Conservation (phyloP, 495 filamentous ascomycete species). For the Podospora pseudopauciseta region DNA sequence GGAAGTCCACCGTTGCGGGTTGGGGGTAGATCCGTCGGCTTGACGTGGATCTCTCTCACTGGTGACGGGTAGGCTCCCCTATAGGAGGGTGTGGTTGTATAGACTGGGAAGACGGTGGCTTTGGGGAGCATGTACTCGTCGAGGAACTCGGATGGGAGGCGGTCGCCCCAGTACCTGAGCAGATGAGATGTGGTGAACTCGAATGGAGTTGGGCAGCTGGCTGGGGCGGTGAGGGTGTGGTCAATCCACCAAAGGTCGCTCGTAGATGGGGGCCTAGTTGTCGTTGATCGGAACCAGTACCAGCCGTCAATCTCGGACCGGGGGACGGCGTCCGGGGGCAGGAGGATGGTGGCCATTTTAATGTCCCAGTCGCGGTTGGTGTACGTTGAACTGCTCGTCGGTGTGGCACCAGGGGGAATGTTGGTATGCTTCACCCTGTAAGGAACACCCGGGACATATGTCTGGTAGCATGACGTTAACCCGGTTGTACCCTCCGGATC, state of each 20-base stretch:
- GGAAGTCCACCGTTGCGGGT: background rate
- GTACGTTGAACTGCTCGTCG: background rate
- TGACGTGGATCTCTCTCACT: background rate
- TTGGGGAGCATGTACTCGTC: slow-evolving; percentile 32
- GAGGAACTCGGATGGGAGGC: slow-evolving; percentile 32
- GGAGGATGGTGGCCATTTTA: slow-evolving; percentile 37
- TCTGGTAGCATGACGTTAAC: background rate
- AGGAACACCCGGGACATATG: background rate
- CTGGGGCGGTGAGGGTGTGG: slow-evolving; percentile 35
- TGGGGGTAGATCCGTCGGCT: background rate
- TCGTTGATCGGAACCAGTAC: slow-evolving; percentile 26
- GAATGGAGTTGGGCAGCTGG: slow-evolving; percentile 36
- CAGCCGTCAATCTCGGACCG: slow-evolving; percentile 9
- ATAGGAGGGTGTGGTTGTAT: slow-evolving; percentile 13
- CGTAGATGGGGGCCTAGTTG: background rate
- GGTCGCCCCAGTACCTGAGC: slow-evolving; percentile 15
- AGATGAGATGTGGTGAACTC: slow-evolving; percentile 31
- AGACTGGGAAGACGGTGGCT: slow-evolving; percentile 27
- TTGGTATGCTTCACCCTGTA: background rate
- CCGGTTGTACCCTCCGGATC: background rate
- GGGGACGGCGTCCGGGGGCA: slow-evolving; percentile 31
- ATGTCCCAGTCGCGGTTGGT: slow-evolving; percentile 15
- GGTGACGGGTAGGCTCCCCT: background rate
- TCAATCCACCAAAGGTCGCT: background rate
- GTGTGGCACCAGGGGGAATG: background rate